Conservation (phyloP, 2,329 filamentous ascomycete species). For the Alternaria sp. region DNA sequence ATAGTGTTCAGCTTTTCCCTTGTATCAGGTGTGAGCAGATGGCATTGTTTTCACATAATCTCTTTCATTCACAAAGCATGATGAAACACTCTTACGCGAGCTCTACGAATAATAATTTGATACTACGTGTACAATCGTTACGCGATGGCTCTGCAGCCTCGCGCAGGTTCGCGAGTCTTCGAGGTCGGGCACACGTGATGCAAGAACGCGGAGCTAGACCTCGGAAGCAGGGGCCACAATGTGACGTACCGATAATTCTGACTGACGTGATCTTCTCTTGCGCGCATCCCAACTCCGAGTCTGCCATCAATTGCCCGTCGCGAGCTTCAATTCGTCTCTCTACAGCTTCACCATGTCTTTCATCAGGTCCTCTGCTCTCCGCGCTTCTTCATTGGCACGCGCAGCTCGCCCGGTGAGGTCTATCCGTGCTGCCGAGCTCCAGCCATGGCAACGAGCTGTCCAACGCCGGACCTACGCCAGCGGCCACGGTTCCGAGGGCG, state of each 20-base stretch:
- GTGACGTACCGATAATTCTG: slow-evolving; percentile 25
- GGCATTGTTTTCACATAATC: background rate
- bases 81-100: background rate
- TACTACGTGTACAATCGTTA: background rate
- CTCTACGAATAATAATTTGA: background rate
- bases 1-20: background rate
- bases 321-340: slow-evolving; percentile 42
- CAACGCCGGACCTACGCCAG: slow-evolving; percentile 51
- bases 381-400: slow-evolving; percentile 46
- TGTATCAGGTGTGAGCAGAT: background rate
- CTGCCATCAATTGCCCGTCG: slow-evolving; percentile 42
- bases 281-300: slow-evolving; percentile 15
- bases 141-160: background rate
- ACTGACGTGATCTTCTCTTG: slow-evolving; percentile 26
- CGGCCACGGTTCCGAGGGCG: slow-evolving; percentile 37
- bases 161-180: background rate
- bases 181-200: slow-evolving; percentile 9
- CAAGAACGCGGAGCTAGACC: background rate
- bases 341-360: slow-evolving; percentile 51
- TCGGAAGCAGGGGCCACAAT: background rate
- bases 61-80: background rate
- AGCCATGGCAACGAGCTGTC: slow-evolving; percentile 47
- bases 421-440: slow-evolving; percentile 45
- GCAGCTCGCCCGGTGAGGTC: slow-evolving; percentile 43
- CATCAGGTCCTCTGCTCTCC: slow-evolving; percentile 44